Percentiles rank a stretch among this genome's conserved stretches.
Evolutionary conservation across 2,329 filamentous ascomycete genomes (phyloP).

Genomic region (Stemphylium vesicarium): DNA sequence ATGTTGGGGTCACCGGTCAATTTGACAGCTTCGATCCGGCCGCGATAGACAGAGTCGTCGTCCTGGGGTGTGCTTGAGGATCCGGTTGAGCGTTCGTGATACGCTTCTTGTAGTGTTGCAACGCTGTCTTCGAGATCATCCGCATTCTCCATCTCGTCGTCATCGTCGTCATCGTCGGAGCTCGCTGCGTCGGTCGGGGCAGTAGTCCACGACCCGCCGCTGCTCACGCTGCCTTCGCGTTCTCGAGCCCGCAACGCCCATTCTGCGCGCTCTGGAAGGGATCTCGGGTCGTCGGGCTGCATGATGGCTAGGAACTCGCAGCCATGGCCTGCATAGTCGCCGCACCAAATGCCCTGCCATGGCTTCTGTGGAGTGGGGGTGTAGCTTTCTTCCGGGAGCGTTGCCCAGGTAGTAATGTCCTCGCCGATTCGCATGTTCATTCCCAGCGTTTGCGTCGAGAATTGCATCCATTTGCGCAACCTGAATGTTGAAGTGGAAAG

Average conservation of each 20-base stretch:
- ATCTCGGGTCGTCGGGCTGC: slow-evolving; percentile 66
- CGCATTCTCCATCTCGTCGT: slow-evolving; percentile 20
- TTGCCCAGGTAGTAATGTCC: slow-evolving; percentile 69
- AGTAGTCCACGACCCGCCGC: slow-evolving; percentile 40
- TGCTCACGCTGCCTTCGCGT: slow-evolving; percentile 38
- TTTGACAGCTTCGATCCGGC: slow-evolving; percentile 82
- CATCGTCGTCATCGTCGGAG: slow-evolving; percentile 18
- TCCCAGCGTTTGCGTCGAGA: slow-evolving; percentile 49
- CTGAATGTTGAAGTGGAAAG: slow-evolving; percentile 75
- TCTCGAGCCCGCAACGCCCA: slow-evolving; percentile 36
- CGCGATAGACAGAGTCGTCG: slow-evolving; percentile 59
- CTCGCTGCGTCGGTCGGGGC: slow-evolving; percentile 30
- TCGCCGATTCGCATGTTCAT: slow-evolving; percentile 56
- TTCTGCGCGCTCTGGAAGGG: slow-evolving; percentile 48
- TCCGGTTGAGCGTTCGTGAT: background rate
- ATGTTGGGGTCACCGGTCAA: slow-evolving; percentile 91
- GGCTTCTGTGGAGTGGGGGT: slow-evolving; percentile 81
- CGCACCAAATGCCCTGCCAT: slow-evolving; percentile 90
- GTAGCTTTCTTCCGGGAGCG: slow-evolving; percentile 76
- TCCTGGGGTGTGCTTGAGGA: slow-evolving; percentile 1
- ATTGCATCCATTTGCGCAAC: slow-evolving; percentile 77
- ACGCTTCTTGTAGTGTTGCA: slow-evolving; percentile 34
- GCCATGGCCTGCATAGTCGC: slow-evolving; percentile 86
- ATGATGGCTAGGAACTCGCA: slow-evolving; percentile 86
- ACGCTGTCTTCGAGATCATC: slow-evolving; percentile 51